phyloP scores from a whole-genome alignment of 1,139 yeast species.

The Kurtzmaniella quercitrusa region DNA sequence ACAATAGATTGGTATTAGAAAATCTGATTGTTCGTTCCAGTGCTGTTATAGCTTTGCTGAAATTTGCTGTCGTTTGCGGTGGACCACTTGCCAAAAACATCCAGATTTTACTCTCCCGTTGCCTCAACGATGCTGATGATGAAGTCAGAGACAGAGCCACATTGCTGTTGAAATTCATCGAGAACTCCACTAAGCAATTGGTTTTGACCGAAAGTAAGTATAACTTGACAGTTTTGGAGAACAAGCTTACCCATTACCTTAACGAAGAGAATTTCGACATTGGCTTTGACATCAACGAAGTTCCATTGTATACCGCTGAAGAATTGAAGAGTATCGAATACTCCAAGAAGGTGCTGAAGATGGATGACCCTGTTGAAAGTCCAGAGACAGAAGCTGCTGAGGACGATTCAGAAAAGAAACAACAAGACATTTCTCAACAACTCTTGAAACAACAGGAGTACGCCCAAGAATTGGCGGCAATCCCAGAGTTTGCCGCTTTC shows the following conservation, averaged over 20 bases:
- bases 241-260: conserved; percentile 70
- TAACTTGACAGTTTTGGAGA: conserved; percentile 75
- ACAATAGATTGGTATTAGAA: conserved; percentile 93
- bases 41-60: conserved; percentile 88
- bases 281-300: conserved; percentile 67
- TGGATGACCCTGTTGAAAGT: conserved; percentile 23
- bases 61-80: conserved; percentile 81
- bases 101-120: conserved; percentile 71
- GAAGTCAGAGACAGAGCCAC: conserved; percentile 99
- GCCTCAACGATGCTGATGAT: conserved; percentile 86
- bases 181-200: conserved; percentile 47
- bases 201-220: conserved; percentile 67
- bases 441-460: conserved; percentile 57
- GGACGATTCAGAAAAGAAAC: conserved; percentile 31
- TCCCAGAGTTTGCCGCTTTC: conserved; percentile 66
- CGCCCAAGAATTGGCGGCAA: conserved; percentile 59
- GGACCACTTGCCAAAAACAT: conserved; percentile 65
- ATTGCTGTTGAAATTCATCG: conserved; percentile 68
- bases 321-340: conserved; percentile 61
- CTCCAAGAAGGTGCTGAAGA: conserved; percentile 53
- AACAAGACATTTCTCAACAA: conserved; percentile 10
- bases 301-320: conserved; percentile 61
- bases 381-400: conserved; percentile 12
- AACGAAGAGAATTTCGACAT: conserved; percentile 53
- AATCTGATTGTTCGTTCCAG: conserved; percentile 94